phyloP scores from a whole-genome alignment of 192 early-diverging fungal genomes.

The Thamnidium elegans region DNA sequence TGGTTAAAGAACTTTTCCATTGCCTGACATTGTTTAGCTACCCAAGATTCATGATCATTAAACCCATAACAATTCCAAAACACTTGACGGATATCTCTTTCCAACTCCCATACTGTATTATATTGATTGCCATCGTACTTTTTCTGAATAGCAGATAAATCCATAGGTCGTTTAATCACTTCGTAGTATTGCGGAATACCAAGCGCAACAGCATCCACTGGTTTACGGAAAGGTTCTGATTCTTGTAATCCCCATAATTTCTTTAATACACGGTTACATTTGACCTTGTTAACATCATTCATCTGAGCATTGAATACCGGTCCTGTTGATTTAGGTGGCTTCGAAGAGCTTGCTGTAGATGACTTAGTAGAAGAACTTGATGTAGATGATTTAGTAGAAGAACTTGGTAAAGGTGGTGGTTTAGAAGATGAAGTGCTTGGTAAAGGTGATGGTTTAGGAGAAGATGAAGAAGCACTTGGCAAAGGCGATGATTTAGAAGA shows the following conservation, averaged over 20 bases:
- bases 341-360: too few species aligned
- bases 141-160: slow-evolving; percentile 68
- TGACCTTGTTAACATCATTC: slow-evolving; percentile 24
- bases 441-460: too few species aligned
- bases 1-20: slow-evolving; percentile 44
- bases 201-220: slow-evolving; percentile 70
- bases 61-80: slow-evolving; percentile 74
- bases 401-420: too few species aligned
- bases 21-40: slow-evolving; percentile 58
- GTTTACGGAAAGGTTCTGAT: slow-evolving; percentile 69
- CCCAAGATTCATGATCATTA: slow-evolving; percentile 58
- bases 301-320: slow-evolving; percentile 3
- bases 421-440: too few species aligned
- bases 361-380: too few species aligned
- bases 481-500: too few species aligned
- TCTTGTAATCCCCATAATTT: slow-evolving; percentile 26
- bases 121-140: slow-evolving; percentile 66
- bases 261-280: slow-evolving; percentile 30
- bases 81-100: slow-evolving; percentile 58
- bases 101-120: slow-evolving; percentile 47
- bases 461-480: too few species aligned
- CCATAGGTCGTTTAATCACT: slow-evolving; percentile 81
- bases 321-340: too few species aligned
- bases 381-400: too few species aligned
- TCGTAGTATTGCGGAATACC: slow-evolving; percentile 66